Base-by-base conservation (phyloP, 2,329 filamentous ascomycete genomes). In the Fusarium penzigii region DNA sequence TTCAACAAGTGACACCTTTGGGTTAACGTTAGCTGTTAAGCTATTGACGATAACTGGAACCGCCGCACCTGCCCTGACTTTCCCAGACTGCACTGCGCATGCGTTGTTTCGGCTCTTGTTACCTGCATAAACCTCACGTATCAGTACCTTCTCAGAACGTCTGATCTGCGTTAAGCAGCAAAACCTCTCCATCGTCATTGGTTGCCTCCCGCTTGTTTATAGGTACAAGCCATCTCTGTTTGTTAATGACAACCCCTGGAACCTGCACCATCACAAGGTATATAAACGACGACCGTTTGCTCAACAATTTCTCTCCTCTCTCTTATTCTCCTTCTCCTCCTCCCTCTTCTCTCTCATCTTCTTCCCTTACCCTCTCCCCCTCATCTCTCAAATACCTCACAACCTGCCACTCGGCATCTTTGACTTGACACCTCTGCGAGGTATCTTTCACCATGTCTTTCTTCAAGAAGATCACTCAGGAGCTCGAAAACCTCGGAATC, bases 401-500 rank as follows among this genome's bases (percentile, higher is more conserved):
- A 51, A 32, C 39, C 44, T 41, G 17, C 46, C 50, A 45, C 42
- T 44, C 47, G 54, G 44, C 53, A 55, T 49, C 55, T 36, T 36
- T 36, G 32, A 42, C 41, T 39, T 34, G 36, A 50, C 53, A 48
- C 40, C 48, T 48, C 45, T 42, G 16, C 44, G 25, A 51, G 39
- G 29, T 29, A 29, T 40, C 36, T 17, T 29, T 38, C 47, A 68
- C 48, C 56, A 78, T 77, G 74, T 77, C 74, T 36, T 77, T 77
- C 63, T 72, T 76, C 64, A 73, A 72, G 56, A 75, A 75, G 60
- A 60, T 77, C 44, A 67, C 70, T 52, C 68, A 73, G 59, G 68
- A 75, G 58, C 71, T 78, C 40, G 77, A 81, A 62, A 73, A 75
- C 61, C 70, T 82, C 49, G 73, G 70, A 46, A 71, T 80, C 59